Evolutionary conservation across 2,329 filamentous ascomycete genomes (phyloP).

Genomic region (Aspergillus latus): DNA sequence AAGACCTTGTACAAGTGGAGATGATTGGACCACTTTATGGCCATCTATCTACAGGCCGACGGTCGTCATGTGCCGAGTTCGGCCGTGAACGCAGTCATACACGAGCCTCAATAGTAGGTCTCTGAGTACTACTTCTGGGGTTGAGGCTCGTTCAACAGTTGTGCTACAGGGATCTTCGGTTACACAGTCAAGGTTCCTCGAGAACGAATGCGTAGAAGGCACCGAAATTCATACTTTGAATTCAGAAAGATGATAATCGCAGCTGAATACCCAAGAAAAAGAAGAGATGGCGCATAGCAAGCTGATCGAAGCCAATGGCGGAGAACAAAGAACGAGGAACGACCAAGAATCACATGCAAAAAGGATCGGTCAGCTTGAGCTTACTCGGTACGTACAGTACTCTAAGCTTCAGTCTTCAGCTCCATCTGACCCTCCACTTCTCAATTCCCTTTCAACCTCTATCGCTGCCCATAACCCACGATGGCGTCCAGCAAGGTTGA

Average conservation of each 20-base stretch:
- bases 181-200: neutral
- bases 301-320: neutral
- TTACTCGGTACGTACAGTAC: neutral
- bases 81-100: neutral
- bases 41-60: too few species aligned
- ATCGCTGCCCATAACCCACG: constrained; percentile 1
- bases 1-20: too few species aligned
- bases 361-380: neutral
- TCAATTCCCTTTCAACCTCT: neutral
- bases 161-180: neutral
- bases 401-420: neutral
- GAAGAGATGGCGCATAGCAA: neutral
- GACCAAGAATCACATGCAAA: constrained; percentile 5
- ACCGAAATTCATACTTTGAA: neutral
- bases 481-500: constrained; percentile 24
- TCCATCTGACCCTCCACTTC: neutral
- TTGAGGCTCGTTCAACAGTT: neutral
- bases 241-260: too few species aligned
- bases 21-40: too few species aligned
- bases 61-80: too few species aligned
- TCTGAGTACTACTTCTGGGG: too few species aligned
- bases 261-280: too few species aligned
- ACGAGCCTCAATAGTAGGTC: neutral
- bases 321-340: neutral
- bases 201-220: neutral